phyloP scores from a whole-genome alignment of 306 rosid genomes.

The Pyrus betulifolia region DNA sequence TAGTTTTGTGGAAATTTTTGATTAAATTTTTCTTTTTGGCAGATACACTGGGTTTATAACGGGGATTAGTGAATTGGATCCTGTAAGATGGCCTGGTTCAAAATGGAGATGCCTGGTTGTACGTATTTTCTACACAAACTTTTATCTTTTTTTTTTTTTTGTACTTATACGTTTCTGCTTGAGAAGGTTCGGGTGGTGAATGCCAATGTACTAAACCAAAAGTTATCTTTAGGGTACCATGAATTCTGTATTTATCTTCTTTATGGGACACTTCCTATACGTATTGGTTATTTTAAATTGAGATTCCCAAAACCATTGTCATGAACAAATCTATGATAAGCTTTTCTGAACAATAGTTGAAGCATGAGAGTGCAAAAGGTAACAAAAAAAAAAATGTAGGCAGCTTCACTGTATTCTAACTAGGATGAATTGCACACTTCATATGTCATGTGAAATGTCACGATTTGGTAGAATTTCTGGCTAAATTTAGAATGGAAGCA shows the following conservation, averaged over 20 bases:
- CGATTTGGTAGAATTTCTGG: not conserved
- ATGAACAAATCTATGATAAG: not conserved
- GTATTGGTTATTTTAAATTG: not conserved
- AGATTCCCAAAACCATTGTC: not conserved
- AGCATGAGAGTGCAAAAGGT: not conserved
- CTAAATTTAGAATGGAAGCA: not conserved
- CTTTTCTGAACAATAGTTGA: not conserved
- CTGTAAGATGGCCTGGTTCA: slow-evolving; percentile 83
- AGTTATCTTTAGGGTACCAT: not conserved
- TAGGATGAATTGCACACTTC: not conserved
- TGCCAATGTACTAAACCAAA: not conserved
- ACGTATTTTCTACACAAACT: slow-evolving; percentile 2
- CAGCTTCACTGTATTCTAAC: not conserved
- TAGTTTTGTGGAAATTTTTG: not conserved
- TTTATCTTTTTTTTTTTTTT: not conserved
- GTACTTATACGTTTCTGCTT: not conserved
- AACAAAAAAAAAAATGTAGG: not conserved
- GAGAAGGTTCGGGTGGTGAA: not conserved
- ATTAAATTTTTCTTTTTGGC: slow-evolving; percentile 8
- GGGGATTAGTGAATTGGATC: slow-evolving; percentile 67
- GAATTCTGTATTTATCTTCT: not conserved
- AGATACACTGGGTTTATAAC: slow-evolving; percentile 74
- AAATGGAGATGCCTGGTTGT: slow-evolving; percentile 88
- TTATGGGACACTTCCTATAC: not conserved
- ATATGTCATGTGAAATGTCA: not conserved